phyloP scores from a whole-genome alignment of 2,329 filamentous ascomycete species.

The Myriangium duriaei region DNA sequence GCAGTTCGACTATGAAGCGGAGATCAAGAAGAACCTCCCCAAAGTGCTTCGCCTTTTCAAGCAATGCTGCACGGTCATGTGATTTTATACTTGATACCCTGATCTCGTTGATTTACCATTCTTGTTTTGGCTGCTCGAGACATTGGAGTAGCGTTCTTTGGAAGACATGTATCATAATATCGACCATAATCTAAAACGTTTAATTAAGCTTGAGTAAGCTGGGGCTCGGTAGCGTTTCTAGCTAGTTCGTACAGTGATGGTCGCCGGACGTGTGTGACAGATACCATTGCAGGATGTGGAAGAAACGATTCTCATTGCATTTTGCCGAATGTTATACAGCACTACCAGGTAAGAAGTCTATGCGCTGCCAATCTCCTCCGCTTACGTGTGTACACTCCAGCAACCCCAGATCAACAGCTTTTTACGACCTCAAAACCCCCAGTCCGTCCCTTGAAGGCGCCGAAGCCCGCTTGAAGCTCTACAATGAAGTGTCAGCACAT shows the following conservation, averaged over 20 bases:
- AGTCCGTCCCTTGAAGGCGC: slow-evolving; percentile 36
- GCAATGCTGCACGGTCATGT: slow-evolving; percentile 65
- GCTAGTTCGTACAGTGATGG: too few species aligned
- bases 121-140: too few species aligned
- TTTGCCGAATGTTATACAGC: background rate
- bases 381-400: too few species aligned
- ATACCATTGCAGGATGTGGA: background rate
- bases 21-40: slow-evolving; percentile 49
- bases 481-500: slow-evolving; percentile 7
- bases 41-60: slow-evolving; percentile 49
- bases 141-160: too few species aligned
- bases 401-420: too few species aligned
- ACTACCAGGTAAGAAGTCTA: background rate
- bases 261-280: too few species aligned
- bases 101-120: too few species aligned
- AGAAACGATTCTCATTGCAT: background rate
- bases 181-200: too few species aligned
- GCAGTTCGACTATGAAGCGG: slow-evolving; percentile 45
- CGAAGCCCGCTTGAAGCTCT: slow-evolving; percentile 42
- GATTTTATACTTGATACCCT: slow-evolving; percentile 17
- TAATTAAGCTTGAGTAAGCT: too few species aligned
- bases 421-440: slow-evolving; percentile 34
- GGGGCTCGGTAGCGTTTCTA: too few species aligned
- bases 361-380: too few species aligned
- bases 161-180: too few species aligned